Base-by-base conservation (phyloP, 805 yeast genomes). In the Candida orba region DNA sequence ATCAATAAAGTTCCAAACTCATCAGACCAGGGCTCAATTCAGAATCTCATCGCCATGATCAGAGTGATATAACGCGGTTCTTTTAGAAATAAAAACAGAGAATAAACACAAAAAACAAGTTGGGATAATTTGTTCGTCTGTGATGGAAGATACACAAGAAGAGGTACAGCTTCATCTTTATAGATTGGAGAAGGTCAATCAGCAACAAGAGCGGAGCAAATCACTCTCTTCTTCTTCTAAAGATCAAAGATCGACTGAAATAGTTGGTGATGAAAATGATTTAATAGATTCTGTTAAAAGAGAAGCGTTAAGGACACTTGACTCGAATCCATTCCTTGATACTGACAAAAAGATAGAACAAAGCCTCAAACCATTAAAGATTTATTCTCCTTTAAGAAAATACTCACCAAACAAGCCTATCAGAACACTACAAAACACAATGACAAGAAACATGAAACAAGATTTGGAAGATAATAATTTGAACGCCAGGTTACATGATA, bases 281-380 rank as follows among this genome's bases (percentile, higher is more conserved):
- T 17, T 34, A 18, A 36, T 35, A 4, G 38, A 37, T 22, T 30
- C 36, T 12, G 23, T 36, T 43, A 27, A 46, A 41, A 38, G 43
- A 39, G 47, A 42, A 31, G 40, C 44, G 13, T 33, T 39, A 4
- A 39, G 36, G 2, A 40, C 43, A 3, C n/a, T 42, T 8, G 32
- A 43, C 23, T 22, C 43, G 6, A 45, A 52, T 35, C 60, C 60
- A 1, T 56, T 56, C 37, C 25, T 49, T 13, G 60, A 56, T 34
- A 33, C 40, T 10, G 6, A 43, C 8, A 15, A 29, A 22, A 43
- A 27, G 10, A 27, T 17, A 17, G 42, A 14, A 20, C 43, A 14
- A 47, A 49, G 40, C 37, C 7, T 36, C 4, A 39, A 36, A 23
- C 39, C 45, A 13, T 36, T 42, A 10, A 42, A 31, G 13, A 42